Base-by-base conservation (phyloP, 2,329 filamentous ascomycete species). In the Colletotrichum phormii region DNA sequence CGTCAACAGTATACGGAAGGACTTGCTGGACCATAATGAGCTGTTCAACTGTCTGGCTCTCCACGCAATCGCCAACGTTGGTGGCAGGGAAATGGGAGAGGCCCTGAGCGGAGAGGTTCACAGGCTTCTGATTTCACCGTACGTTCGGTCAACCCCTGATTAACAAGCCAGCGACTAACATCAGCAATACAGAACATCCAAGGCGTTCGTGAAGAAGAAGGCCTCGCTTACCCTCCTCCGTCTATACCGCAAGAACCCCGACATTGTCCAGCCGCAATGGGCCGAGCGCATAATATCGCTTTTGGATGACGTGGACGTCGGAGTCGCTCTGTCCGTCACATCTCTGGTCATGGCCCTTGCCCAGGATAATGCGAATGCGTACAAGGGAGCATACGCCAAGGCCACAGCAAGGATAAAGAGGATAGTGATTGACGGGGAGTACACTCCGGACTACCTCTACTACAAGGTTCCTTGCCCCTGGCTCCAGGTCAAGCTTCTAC, bases 391-490 rank as follows among this genome's bases (percentile, higher is more conserved):
- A 78, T 98, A 98, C 81, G 92, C 95, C 75, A 99, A 98, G 84
- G 96, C 96, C 37, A 96, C 96, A 0, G 93, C 94, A 74, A 89
- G 95, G 69, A 83, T 99, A 78, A 98, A 98, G 85, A 92, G 94
- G 76, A 94, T 98, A 76, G 88, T 98, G 18, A 92, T 98, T 31
- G 96, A 98, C 77, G 93, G 93, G 75, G 96, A 99, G 77, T 97
- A 94, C 79, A 90, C 94, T 0, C 89, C 91, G 68, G 97, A 98
- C 81, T 99, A 99, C 81, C 90, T 98, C 31, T 99, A 99, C 86
- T 99, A 99, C 87, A 98, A 98, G 80, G 97, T 99, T n/a, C 97
- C 97, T 1, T 99, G 97, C 80, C 97, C 97, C 3, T 99, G 97
- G 97, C 92, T 99, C 71, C 95, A 98, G 83, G 94, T 98, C 79